Base-by-base conservation (phyloP, 2,329 filamentous ascomycete species). In the Aspergillus sp. region DNA sequence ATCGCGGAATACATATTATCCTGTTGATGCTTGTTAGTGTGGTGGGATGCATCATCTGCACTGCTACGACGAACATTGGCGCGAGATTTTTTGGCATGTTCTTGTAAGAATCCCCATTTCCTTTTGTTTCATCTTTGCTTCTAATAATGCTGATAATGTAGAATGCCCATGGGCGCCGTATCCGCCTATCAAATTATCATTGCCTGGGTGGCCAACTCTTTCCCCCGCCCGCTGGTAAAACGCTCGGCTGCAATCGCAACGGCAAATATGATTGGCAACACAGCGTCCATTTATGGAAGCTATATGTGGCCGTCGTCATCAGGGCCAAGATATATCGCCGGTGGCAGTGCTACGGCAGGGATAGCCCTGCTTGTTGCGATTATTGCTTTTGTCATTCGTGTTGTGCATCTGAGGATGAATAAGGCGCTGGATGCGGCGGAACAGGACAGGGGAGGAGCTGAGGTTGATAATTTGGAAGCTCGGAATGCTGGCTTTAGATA, bases 21-120 rank as follows among this genome's bases (percentile, higher is more conserved):
- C 74, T 70, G 19, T 74, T 86, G 10, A 84, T 86, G 77, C 55
- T 82, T 0, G 61, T 87, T 0, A 81, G 84, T 0, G 78, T 80
- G 0, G 70, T 80, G 0, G 85, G 86, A 2, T 86, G 86, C 57
- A 78, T 84, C 4, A 84, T 88, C 21, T 83, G 81, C 7, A 83
- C 83, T 6, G 79, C 76, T 0, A 83, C 84, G 0, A 80, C 81
- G 0, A 79, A 78, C 2, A 76, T 81, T 0, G 84, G 79, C 0
- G 81, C 81, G 0, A 80, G 84, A 2, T 87, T 86, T 75, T 86
- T 88, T 61, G 86, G 84, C 64, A 86, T 88, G 80, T 88, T 88
- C 64, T 72, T 88, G 68, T 70, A 57, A 19, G 68, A 65, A 36
- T 13, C 10, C 9, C 9, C 15, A 10, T 1, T 15, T 5, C 28